A percentile compares a stretch with the other conserved stretches of the same genome.
Evolutionary conservation across 2,329 filamentous ascomycete genomes (phyloP).

Genomic region (Cercospora berteroae): DNA sequence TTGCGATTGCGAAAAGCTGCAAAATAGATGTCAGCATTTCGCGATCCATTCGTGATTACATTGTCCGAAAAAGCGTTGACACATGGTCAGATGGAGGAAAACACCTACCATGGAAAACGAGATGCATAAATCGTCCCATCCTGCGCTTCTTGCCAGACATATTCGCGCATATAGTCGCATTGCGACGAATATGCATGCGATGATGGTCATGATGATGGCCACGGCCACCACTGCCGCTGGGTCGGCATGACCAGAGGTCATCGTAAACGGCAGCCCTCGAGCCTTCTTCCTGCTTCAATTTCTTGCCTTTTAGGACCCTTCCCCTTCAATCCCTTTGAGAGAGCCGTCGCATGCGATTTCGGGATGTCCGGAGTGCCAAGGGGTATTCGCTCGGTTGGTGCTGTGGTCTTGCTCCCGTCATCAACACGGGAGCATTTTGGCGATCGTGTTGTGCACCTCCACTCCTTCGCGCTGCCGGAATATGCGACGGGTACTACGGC

Average conservation of each 20-base stretch:
- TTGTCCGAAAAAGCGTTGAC: too few species aligned
- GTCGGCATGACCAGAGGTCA: conserved; percentile 26
- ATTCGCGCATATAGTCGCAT: conserved; percentile 28
- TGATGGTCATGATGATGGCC: conserved; percentile 22
- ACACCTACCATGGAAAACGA: conserved; percentile 20
- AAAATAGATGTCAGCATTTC: conserved; percentile 1
- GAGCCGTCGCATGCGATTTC: not conserved
- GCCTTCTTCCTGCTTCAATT: not conserved
- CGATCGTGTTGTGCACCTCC: not conserved
- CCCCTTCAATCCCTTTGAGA: not conserved
- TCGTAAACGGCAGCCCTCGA: not conserved
- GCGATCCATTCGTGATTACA: not conserved
- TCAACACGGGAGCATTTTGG: not conserved
- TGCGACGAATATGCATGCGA: conserved; percentile 23
- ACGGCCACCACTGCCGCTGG: conserved; percentile 24
- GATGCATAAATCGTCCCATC: conserved; percentile 30
- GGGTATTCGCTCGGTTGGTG: not conserved
- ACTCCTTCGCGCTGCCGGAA: not conserved
- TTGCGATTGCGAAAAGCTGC: conserved; percentile 21
- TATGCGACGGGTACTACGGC: not conserved
- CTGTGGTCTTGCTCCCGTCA: not conserved
- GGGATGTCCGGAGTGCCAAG: not conserved
- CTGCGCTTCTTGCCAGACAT: conserved; percentile 23
- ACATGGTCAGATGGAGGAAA: not conserved
- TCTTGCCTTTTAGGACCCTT: not conserved